Conservation (phyloP, 208 protist genomes). For the Acanthamoeba quina region DNA sequence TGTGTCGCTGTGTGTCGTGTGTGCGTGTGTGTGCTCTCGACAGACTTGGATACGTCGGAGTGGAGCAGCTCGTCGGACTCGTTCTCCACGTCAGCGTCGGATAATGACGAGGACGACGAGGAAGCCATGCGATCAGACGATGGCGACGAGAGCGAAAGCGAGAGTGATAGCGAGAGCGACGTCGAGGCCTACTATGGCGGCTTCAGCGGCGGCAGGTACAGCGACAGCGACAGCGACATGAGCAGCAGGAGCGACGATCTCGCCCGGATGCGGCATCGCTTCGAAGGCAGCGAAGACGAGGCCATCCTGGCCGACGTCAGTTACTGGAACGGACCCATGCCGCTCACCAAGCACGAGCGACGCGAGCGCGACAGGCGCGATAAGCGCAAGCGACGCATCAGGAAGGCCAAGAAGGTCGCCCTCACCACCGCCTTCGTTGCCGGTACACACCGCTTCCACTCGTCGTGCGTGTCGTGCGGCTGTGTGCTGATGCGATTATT, state of each 20-base stretch:
- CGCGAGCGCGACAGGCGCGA: neutral
- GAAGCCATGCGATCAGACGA: neutral
- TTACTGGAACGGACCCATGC: conserved; percentile 29
- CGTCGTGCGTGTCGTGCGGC: neutral
- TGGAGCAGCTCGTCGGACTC: neutral
- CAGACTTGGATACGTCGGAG: neutral
- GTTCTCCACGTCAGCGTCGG: neutral
- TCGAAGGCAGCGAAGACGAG: neutral
- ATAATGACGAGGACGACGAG: neutral
- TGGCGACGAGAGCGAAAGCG: neutral
- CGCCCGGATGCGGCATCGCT: neutral
- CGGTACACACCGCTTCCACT: neutral
- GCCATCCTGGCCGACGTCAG: neutral
- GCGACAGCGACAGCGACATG: neutral
- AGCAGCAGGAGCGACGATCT: neutral
- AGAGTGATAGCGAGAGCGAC: neutral
- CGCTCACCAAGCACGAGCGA: conserved; percentile 24
- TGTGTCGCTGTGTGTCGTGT: too few relatives aligned
- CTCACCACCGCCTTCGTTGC: conserved; percentile 42
- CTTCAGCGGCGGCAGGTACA: neutral
- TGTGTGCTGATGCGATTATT: neutral
- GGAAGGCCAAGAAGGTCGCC: conserved; percentile 39
- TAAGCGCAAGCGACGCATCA: neutral
- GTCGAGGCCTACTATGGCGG: neutral
- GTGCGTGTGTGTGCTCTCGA: too few relatives aligned